Conservation (phyloP, 441 rosid genomes). For the Adansonia rubrostipa region DNA sequence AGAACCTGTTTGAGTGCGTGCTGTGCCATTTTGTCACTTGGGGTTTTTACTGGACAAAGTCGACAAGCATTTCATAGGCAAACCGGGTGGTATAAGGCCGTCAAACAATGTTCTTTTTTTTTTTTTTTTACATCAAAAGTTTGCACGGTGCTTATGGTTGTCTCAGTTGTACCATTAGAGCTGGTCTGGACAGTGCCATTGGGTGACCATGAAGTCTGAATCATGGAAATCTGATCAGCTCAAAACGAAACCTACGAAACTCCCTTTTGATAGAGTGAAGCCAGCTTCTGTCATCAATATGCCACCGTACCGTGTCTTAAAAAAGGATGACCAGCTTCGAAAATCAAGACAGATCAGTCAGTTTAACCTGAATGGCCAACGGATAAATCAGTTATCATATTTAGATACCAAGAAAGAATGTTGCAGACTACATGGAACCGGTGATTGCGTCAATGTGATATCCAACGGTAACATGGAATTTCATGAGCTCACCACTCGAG, state of each 20-base stretch:
- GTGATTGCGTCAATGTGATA: neutral
- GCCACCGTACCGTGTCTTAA: slow-evolving; percentile 32
- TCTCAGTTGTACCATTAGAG: slow-evolving; percentile 52
- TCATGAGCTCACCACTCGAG: neutral
- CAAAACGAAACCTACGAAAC: neutral
- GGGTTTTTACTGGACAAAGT: slow-evolving; percentile 25
- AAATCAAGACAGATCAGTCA: neutral
- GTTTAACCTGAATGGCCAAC: neutral
- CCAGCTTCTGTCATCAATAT: slow-evolving; percentile 11
- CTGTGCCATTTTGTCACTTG: slow-evolving; percentile 42
- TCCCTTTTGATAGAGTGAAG: no score
- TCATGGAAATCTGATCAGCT: slow-evolving; percentile 42
- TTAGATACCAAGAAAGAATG: neutral
- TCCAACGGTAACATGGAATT: neutral
- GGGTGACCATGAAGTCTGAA: slow-evolving; percentile 29
- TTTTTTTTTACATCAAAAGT: neutral
- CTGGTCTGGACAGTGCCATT: slow-evolving; percentile 39
- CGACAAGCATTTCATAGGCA: slow-evolving; percentile 27
- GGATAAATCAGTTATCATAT: neutral
- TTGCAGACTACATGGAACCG: slow-evolving; percentile 15
- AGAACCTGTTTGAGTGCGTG: slow-evolving; percentile 35
- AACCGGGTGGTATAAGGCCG: slow-evolving; percentile 23
- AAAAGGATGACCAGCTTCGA: neutral
- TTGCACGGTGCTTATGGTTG: slow-evolving; percentile 36
- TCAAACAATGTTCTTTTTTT: neutral